Evolutionary conservation across 495 filamentous ascomycete genomes (phyloP).

Genomic region (Hypoxylon intermedium): DNA sequence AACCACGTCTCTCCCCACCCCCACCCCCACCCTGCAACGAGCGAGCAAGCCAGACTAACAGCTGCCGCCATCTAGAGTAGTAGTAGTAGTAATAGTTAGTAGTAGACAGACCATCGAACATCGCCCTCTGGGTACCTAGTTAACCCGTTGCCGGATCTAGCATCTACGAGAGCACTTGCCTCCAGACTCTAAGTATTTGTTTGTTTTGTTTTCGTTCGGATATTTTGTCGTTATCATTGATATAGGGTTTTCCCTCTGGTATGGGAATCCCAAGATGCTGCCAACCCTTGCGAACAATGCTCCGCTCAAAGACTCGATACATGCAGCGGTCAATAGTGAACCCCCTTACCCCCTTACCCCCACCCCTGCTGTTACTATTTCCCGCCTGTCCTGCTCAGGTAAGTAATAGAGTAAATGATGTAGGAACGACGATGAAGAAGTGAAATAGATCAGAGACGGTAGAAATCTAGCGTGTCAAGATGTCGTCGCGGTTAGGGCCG

Average conservation of each 20-base stretch:
- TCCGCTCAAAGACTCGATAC: background rate
- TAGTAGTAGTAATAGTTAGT: no score
- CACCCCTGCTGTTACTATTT: no score
- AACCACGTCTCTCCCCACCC: background rate
- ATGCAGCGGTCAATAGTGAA: no score
- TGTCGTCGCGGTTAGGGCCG: constrained; percentile 70
- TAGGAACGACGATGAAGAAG: no score
- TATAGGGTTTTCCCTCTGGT: background rate
- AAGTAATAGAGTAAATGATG: no score
- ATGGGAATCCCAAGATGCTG: no score
- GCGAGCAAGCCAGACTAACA: no score
- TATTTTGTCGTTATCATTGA: background rate
- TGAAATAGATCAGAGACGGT: no score
- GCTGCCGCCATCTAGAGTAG: background rate
- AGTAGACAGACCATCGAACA: background rate
- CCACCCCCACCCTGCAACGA: no score
- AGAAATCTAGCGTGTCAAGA: constrained; percentile 26
- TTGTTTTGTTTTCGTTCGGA: background rate
- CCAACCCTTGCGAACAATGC: background rate
- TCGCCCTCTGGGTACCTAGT: constrained; percentile 1
- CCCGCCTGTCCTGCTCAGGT: no score
- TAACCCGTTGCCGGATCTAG: constrained; percentile 16
- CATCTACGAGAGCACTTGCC: constrained; percentile 28
- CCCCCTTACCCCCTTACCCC: no score
- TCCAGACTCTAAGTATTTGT: constrained; percentile 2